Conservation (phyloP, 371 early-diverging fungal genomes). For the Synchytrium microbalum region DNA sequence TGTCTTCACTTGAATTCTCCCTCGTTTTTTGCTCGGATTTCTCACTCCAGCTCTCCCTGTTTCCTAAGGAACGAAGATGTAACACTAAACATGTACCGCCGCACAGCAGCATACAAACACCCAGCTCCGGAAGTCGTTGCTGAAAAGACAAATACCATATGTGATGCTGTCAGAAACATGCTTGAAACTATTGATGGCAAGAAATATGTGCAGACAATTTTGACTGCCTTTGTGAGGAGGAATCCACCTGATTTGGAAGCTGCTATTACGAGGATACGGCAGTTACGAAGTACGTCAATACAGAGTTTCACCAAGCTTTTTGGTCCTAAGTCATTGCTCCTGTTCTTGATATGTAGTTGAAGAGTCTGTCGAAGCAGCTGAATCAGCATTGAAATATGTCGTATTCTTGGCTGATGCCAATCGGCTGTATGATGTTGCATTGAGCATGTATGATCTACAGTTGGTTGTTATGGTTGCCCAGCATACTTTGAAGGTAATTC, state of each 20-base stretch:
- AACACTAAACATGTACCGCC: conserved; percentile 53
- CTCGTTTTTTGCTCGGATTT: background rate
- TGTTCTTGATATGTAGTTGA: background rate
- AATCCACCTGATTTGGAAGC: conserved; percentile 77
- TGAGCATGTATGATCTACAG: conserved; percentile 90
- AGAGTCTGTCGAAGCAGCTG: conserved; percentile 49
- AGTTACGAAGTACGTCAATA: conserved; percentile 41
- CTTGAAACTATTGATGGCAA: conserved; percentile 48
- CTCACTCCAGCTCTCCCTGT: background rate
- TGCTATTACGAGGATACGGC: conserved; percentile 59
- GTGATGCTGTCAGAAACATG: conserved; percentile 57
- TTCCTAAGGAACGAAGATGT: conserved; percentile 55
- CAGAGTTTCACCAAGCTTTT: background rate
- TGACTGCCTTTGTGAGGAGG: conserved; percentile 80
- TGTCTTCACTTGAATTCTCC: background rate
- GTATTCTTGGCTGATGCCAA: conserved; percentile 86
- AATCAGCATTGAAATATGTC: conserved; percentile 81
- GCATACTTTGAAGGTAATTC: conserved; percentile 66
- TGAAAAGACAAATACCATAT: conserved; percentile 36
- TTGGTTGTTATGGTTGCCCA: conserved; percentile 92
- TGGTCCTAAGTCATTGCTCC: background rate
- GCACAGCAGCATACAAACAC: background rate
- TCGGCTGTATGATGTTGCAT: conserved; percentile 78
- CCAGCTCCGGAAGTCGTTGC: conserved; percentile 8
- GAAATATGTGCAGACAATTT: conserved; percentile 69